Evolutionary conservation across 2,329 filamentous ascomycete genomes (phyloP).

Genomic region (Cercospora janseana): DNA sequence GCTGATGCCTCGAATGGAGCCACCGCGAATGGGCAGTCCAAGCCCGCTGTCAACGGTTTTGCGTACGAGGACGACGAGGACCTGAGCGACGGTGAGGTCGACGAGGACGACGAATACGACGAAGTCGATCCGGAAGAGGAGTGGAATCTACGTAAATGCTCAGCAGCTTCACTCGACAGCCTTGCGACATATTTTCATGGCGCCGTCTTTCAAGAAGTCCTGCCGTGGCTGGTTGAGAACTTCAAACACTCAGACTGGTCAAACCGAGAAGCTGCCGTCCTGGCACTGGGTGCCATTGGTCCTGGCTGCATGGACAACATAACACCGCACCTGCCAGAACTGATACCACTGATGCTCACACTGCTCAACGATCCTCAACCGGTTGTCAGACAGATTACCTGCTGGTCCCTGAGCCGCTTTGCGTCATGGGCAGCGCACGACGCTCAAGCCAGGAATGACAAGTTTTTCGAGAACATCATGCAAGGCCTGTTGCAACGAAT

Average conservation of each 20-base stretch:
- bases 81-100: conserved; percentile 84
- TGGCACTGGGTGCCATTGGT: conserved; percentile 90
- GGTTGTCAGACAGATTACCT: conserved; percentile 93
- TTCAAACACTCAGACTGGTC: conserved; percentile 87
- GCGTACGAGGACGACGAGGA: conserved; percentile 62
- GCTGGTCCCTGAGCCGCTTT: conserved; percentile 94
- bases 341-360: conserved; percentile 86
- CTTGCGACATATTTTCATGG: conserved; percentile 87
- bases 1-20: conserved; percentile 52
- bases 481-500: conserved; percentile 91
- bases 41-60: conserved; percentile 38
- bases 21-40: conserved; percentile 56
- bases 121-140: conserved; percentile 77
- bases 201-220: conserved; percentile 83
- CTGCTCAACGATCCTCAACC: conserved; percentile 82
- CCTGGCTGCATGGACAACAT: conserved; percentile 92
- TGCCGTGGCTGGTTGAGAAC: conserved; percentile 89
- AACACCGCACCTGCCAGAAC: conserved; percentile 81
- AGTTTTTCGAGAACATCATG: conserved; percentile 94
- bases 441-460: conserved; percentile 64
- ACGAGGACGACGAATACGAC: conserved; percentile 70
- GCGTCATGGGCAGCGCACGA: conserved; percentile 87
- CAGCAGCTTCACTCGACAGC: conserved; percentile 89
- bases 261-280: conserved; percentile 86
- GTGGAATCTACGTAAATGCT: conserved; percentile 97